A percentile compares a stretch with the other conserved stretches of the same genome.
Evolutionary conservation across 2,329 filamentous ascomycete genomes (phyloP).

Genomic region (Ophiostoma angusticollis): DNA sequence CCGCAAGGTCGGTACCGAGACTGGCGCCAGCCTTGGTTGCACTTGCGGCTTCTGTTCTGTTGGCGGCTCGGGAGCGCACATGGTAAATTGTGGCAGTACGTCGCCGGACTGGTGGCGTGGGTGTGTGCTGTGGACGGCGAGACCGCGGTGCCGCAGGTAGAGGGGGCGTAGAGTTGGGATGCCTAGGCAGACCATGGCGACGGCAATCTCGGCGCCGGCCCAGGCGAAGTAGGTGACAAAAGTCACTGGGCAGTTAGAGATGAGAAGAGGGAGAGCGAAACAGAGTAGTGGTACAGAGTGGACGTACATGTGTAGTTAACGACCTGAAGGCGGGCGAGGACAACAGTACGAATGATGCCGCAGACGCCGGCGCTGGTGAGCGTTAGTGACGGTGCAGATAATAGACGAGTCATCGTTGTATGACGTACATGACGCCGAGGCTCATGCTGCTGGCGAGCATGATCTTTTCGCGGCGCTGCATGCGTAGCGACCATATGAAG

Average conservation of each 20-base stretch:
- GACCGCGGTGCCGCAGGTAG: constrained; percentile 28
- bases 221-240: constrained; percentile 16
- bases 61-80: constrained; percentile 43
- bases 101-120: constrained; percentile 59
- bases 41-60: too few species aligned
- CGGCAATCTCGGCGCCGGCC: constrained; percentile 26
- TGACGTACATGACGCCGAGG: constrained; percentile 11
- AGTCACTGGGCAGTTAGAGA: constrained; percentile 8
- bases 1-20: too few species aligned
- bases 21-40: too few species aligned
- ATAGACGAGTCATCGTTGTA: not conserved
- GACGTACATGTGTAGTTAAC: constrained; percentile 20
- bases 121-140: constrained; percentile 12
- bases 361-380: constrained; percentile 17
- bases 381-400: constrained; percentile 9
- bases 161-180: constrained; percentile 28
- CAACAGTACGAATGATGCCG: constrained; percentile 19
- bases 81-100: constrained; percentile 23
- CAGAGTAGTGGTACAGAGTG: constrained; percentile 7
- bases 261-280: not conserved
- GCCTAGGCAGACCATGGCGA: constrained; percentile 27
- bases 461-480: constrained; percentile 32
- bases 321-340: constrained; percentile 16
- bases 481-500: constrained; percentile 30
- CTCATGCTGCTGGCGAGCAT: constrained; percentile 30